phyloP scores from a whole-genome alignment of 129 eudicot genomes.

The Chrysanthemum makinoi region DNA sequence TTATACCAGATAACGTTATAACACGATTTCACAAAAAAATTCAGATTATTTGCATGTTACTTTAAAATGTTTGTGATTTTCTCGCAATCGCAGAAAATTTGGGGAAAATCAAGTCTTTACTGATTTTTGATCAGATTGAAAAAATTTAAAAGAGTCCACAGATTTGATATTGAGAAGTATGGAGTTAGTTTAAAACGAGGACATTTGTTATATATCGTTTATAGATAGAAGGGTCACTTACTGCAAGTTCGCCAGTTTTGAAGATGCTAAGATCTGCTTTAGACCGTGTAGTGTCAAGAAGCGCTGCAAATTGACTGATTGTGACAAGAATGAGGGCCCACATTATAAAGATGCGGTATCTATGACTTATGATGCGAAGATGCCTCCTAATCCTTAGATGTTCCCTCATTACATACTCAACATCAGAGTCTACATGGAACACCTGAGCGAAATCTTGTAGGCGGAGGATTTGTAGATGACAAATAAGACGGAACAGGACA shows the following conservation, averaged over 20 bases:
- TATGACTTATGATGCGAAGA: constrained; percentile 77
- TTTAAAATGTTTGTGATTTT: too few relatives aligned
- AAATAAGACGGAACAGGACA: constrained; percentile 84
- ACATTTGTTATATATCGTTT: too few relatives aligned
- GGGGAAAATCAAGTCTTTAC: too few relatives aligned
- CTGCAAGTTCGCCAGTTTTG: constrained; percentile 90
- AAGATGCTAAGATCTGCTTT: constrained; percentile 55
- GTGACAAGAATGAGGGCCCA: constrained; percentile 74
- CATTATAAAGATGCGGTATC: constrained; percentile 69
- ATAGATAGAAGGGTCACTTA: constrained; percentile 25
- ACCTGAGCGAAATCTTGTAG: constrained; percentile 81
- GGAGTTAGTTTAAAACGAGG: too few relatives aligned
- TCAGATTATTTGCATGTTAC: too few relatives aligned
- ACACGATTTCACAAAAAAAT: too few relatives aligned
- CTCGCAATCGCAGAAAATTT: too few relatives aligned
- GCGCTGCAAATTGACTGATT: constrained; percentile 63
- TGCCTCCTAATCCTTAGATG: constrained; percentile 93
- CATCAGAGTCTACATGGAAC: constrained; percentile 71
- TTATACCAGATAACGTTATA: too few relatives aligned
- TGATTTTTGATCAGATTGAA: too few relatives aligned
- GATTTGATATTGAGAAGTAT: too few relatives aligned
- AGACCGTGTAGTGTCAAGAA: constrained; percentile 77
- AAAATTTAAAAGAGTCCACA: too few relatives aligned
- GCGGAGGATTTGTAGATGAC: constrained; percentile 92
- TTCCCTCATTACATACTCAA: constrained; percentile 61